Evolutionary conservation across 768 basidiomycete species (phyloP).

Genomic region (Trametes punicea): DNA sequence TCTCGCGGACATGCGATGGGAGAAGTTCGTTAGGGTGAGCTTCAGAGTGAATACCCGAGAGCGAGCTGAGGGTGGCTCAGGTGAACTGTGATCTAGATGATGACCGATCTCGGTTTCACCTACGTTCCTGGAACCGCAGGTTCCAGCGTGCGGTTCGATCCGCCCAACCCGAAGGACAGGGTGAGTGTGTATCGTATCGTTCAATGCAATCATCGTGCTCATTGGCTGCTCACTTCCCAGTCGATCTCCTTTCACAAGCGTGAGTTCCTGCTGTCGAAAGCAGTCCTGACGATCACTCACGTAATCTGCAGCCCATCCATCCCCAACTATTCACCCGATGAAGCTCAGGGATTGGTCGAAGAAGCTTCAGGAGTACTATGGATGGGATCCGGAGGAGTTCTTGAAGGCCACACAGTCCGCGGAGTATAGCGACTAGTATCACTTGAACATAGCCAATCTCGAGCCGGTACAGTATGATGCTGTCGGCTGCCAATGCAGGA

Average conservation of each 20-base stretch:
- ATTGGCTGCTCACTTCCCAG: slow-evolving; percentile 30
- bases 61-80: not conserved
- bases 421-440: slow-evolving; percentile 1
- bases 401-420: slow-evolving; percentile 13
- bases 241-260: slow-evolving; percentile 79
- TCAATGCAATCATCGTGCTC: not conserved
- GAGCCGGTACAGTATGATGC: too few relatives aligned
- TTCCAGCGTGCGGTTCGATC: slow-evolving; percentile 80
- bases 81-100: slow-evolving; percentile 45
- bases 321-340: slow-evolving; percentile 54
- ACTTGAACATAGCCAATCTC: not conserved
- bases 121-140: slow-evolving; percentile 76
- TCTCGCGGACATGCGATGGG: slow-evolving; percentile 68
- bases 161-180: slow-evolving; percentile 51
- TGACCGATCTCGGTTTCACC: slow-evolving; percentile 75
- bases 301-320: slow-evolving; percentile 60
- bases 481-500: not conserved
- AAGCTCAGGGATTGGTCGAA: slow-evolving; percentile 53
- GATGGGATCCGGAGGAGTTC: slow-evolving; percentile 55
- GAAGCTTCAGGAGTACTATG: slow-evolving; percentile 59
- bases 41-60: not conserved
- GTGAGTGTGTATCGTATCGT: slow-evolving; percentile 30
- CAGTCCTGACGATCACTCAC: not conserved
- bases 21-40: slow-evolving; percentile 66
- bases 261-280: slow-evolving; percentile 27